phyloP scores from a whole-genome alignment of 2,329 filamentous ascomycete species.

The Triangularia verruculosa region DNA sequence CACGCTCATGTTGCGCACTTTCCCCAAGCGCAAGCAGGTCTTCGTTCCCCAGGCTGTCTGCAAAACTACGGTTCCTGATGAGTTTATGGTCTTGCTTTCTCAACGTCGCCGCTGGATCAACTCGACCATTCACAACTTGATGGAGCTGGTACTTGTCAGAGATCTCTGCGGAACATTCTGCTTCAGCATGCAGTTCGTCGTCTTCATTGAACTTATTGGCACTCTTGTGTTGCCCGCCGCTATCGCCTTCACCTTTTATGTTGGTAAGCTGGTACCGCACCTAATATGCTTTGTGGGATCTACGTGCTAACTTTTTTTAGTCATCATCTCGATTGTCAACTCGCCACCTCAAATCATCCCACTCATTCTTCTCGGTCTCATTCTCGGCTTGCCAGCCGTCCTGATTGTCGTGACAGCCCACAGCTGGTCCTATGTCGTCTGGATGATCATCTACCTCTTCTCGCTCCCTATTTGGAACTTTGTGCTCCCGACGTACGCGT shows the following conservation, averaged over 20 bases:
- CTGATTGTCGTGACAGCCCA: conserved; percentile 93
- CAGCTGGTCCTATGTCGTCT: conserved; percentile 84
- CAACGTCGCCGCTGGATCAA: conserved; percentile 99
- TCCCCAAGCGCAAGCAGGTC: conserved; percentile 97
- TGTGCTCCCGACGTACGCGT: conserved; percentile 86
- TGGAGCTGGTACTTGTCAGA: conserved; percentile 92
- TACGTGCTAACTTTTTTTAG: conserved; percentile 40
- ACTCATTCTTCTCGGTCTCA: conserved; percentile 80
- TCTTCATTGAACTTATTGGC: conserved; percentile 91
- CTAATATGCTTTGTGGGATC: too few relatives aligned
- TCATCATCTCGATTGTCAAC: conserved; percentile 80
- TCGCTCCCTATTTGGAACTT: conserved; percentile 98
- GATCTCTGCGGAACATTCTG: conserved; percentile 98
- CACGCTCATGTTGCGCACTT: conserved; percentile 96
- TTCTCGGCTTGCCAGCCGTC: conserved; percentile 87
- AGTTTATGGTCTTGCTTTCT: conserved; percentile 87
- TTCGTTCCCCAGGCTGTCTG: conserved; percentile 98
- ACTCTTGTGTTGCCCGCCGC: conserved; percentile 93
- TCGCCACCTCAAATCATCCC: conserved; percentile 82
- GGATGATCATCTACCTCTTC: conserved; percentile 95
- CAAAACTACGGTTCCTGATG: conserved; percentile 94
- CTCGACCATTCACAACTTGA: conserved; percentile 96
- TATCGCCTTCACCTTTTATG: conserved; percentile 95
- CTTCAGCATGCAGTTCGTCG: conserved; percentile 99
- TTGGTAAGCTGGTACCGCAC: conserved; percentile 61